Conservation (phyloP, 768 basidiomycete species). For the Kwoniella sp. region DNA sequence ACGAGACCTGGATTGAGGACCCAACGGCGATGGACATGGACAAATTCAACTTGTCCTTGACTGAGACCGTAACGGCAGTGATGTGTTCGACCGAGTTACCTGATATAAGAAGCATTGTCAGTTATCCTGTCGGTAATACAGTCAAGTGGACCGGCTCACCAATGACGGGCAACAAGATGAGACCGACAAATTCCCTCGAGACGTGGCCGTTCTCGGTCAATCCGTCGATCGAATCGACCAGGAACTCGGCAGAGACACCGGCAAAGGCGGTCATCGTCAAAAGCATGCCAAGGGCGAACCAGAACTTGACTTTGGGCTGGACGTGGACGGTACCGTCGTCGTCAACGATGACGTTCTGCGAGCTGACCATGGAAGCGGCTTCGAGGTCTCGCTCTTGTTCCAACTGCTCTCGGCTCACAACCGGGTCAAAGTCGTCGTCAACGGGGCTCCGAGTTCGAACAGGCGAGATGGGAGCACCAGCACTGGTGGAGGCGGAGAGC, state of each 20-base stretch:
- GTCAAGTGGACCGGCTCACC: constrained; percentile 5
- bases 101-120: not conserved
- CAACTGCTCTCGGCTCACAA: not conserved
- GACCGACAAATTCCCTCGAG: constrained; percentile 76
- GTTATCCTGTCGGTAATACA: not conserved
- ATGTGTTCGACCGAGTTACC: constrained; percentile 68
- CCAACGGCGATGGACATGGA: constrained; percentile 80
- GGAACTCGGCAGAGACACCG: constrained; percentile 48
- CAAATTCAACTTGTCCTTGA: constrained; percentile 80
- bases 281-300: constrained; percentile 43
- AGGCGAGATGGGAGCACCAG: constrained; percentile 6
- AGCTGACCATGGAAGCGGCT: constrained; percentile 6
- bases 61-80: constrained; percentile 87
- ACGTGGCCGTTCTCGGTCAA: constrained; percentile 56
- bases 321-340: constrained; percentile 30
- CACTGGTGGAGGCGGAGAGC: not conserved
- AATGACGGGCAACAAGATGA: constrained; percentile 88
- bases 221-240: constrained; percentile 46
- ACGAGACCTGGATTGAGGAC: constrained; percentile 48
- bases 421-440: not conserved
- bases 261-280: constrained; percentile 47
- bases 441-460: not conserved
- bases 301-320: constrained; percentile 33
- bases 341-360: constrained; percentile 18
- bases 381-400: constrained; percentile 10